Base-by-base conservation (phyloP, 75 land plant species). In the Larix kaempferi region DNA sequence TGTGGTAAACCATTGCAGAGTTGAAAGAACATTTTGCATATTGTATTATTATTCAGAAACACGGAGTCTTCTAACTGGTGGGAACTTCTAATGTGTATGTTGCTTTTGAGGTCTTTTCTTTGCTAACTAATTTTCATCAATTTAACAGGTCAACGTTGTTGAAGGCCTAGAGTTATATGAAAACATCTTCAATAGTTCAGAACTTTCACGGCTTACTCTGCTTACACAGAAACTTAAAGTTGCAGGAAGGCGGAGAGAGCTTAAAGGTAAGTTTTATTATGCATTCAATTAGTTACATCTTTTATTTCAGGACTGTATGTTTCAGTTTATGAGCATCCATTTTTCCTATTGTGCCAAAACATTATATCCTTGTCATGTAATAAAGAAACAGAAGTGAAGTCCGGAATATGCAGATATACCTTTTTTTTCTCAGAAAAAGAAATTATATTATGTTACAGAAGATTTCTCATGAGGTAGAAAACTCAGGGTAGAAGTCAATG, bases 81-180 rank as follows among this genome's bases (percentile, higher is more conserved):
- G 41, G 73, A 57, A 77, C 79, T 27, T 52, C 26, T 49, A 29
- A 54, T 23, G n/a, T 49, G 54, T 49, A 49, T 29, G 71, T 1
- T 33, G 37, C 10, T 29, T 29, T 27, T 66, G 21, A 57, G 37
- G 15, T 23, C 56, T 62, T 25, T 55, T 71, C 58, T 67, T 29
- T 22, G 67, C 39, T 64, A 16, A 64, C 26, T n/a, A 19, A 25
- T 16, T 27, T 54, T 22, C 22, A 16, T 73, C 6, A 25, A 57
- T 17, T 65, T 8, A 73, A 44, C 77, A 94, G 96, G 83, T 91
- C 21, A 90, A 94, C 74, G 79, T 87, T 74, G 89, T 83, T 66
- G 96, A 94, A 72, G 96, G 96, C 15, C 79, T 94, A 14, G 83
- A 86, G 63, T 62, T 92, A 19, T 88, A 86, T 82, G 92, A 90